Conservation (phyloP, 2,329 filamentous ascomycete species). For the Exophiala bonariae region DNA sequence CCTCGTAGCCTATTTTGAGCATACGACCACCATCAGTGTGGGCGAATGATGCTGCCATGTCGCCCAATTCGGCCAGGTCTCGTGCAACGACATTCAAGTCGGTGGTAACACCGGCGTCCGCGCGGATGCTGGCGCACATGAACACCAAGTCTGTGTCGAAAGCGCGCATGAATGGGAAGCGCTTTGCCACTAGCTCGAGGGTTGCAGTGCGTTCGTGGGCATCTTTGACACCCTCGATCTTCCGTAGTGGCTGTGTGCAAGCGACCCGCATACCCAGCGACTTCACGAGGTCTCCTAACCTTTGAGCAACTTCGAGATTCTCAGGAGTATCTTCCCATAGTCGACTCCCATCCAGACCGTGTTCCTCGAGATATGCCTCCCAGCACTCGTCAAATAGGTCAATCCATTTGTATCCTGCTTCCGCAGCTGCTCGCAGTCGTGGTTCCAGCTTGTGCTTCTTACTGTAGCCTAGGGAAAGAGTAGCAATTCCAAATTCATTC, state of each 20-base stretch:
- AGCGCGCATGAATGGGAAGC: conserved; percentile 38
- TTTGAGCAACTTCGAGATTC: conserved; percentile 30
- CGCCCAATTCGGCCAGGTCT: conserved; percentile 35
- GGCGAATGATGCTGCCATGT: conserved; percentile 33
- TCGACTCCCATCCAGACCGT: conserved; percentile 27
- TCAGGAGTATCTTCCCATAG: conserved; percentile 33
- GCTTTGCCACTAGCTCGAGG: conserved; percentile 32
- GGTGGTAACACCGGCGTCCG: conserved; percentile 32
- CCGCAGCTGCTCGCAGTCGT: conserved; percentile 32
- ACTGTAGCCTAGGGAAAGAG: conserved; percentile 34
- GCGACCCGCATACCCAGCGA: conserved; percentile 34
- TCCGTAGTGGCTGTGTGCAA: conserved; percentile 35
- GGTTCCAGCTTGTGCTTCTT: conserved; percentile 31
- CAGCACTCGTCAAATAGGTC: conserved; percentile 39
- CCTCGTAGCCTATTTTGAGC: conserved; percentile 36
- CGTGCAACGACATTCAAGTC: conserved; percentile 33
- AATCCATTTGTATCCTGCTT: conserved; percentile 34
- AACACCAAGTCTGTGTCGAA: conserved; percentile 38
- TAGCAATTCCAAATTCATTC: conserved; percentile 35
- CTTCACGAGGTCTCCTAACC: conserved; percentile 32
- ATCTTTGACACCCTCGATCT: conserved; percentile 35
- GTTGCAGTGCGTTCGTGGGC: conserved; percentile 28
- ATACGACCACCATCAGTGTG: conserved; percentile 31
- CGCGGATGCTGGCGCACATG: conserved; percentile 36
- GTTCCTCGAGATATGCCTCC: conserved; percentile 34